These are phyloP conservation scores for Aspergillus amoenus DNA, from an alignment of 2,329 filamentous ascomycete genomes.

Conservation along the genomic window DNA sequence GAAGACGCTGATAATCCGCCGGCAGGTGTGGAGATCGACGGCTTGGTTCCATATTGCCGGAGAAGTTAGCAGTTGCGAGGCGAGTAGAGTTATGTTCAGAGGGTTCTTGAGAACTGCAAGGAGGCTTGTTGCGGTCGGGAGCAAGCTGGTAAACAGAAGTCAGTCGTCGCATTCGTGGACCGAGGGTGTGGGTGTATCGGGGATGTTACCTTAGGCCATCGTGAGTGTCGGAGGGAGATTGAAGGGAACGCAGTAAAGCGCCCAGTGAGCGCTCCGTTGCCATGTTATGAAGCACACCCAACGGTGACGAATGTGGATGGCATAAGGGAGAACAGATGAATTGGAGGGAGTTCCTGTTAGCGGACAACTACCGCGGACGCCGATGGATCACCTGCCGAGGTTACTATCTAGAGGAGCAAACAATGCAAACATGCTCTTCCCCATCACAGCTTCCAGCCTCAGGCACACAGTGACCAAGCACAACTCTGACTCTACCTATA, in stretches of 20 bases:
- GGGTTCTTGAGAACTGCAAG: conserved; percentile 57
- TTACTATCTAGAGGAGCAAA: conserved; percentile 27
- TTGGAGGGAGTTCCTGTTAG: neutral
- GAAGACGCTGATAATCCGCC: conserved; percentile 61
- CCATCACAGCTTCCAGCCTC: neutral
- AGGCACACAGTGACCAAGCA: neutral
- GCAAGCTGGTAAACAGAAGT: conserved; percentile 41
- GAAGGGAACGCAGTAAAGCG: conserved; percentile 60
- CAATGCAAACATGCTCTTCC: conserved; percentile 30
- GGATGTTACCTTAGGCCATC: conserved; percentile 57
- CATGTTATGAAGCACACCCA: conserved; percentile 39
- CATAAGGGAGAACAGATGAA: conserved; percentile 7
- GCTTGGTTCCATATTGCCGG: conserved; percentile 58
- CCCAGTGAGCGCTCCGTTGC: conserved; percentile 61
- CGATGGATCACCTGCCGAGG: conserved; percentile 36
- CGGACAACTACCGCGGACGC: conserved; percentile 14
- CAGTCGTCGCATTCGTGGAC: conserved; percentile 9
- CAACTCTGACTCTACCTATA: neutral
- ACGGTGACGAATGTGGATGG: neutral
- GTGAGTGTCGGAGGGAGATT: conserved; percentile 57
- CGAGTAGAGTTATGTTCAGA: conserved; percentile 60
- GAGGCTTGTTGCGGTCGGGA: conserved; percentile 52
- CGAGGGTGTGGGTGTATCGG: neutral
- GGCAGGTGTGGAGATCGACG: conserved; percentile 56
- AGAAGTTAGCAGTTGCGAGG: conserved; percentile 59